A percentile compares a stretch with the other conserved stretches of the same genome.
Conservation (phyloP, 768 basidiomycete genomes). For the Amanita molliuscula region DNA sequence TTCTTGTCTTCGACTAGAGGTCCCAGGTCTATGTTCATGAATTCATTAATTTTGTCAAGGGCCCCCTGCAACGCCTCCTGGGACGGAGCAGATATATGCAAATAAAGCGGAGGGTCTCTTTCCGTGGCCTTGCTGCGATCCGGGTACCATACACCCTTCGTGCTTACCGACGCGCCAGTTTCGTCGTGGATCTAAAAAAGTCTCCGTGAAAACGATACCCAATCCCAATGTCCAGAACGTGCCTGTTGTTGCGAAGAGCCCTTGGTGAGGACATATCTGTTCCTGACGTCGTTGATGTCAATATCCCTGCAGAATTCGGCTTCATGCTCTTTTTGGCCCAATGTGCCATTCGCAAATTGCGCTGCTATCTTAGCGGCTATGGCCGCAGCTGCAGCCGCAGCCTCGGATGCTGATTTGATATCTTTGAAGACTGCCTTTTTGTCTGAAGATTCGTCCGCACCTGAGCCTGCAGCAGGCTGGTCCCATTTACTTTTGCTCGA, state of each 20-base stretch:
- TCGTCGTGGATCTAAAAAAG: conserved; percentile 74
- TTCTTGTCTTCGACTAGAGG: conserved; percentile 75
- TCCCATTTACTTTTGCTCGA: conserved; percentile 82
- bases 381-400: conserved; percentile 63
- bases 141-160: conserved; percentile 95
- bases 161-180: conserved; percentile 86
- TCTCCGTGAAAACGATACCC: conserved; percentile 2
- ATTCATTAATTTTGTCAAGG: conserved; percentile 62
- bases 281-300: conserved; percentile 94
- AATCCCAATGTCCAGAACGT: conserved; percentile 14
- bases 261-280: conserved; percentile 90
- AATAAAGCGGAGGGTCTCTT: conserved; percentile 87
- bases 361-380: conserved; percentile 95
- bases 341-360: conserved; percentile 48
- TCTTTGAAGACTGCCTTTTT: conserved; percentile 20
- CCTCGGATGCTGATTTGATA: conserved; percentile 53
- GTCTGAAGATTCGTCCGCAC: conserved; percentile 28
- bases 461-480: conserved; percentile 43
- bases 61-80: conserved; percentile 58
- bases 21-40: conserved; percentile 66
- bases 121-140: conserved; percentile 86
- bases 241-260: conserved; percentile 90
- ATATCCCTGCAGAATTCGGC: conserved; percentile 84
- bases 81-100: conserved; percentile 79
- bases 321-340: conserved; percentile 58